A percentile compares a stretch with the other conserved stretches of the same genome.
These are phyloP conservation scores for Lophiotrema nucula DNA, from an alignment of 495 filamentous ascomycete genomes.

Conservation along the genomic window DNA sequence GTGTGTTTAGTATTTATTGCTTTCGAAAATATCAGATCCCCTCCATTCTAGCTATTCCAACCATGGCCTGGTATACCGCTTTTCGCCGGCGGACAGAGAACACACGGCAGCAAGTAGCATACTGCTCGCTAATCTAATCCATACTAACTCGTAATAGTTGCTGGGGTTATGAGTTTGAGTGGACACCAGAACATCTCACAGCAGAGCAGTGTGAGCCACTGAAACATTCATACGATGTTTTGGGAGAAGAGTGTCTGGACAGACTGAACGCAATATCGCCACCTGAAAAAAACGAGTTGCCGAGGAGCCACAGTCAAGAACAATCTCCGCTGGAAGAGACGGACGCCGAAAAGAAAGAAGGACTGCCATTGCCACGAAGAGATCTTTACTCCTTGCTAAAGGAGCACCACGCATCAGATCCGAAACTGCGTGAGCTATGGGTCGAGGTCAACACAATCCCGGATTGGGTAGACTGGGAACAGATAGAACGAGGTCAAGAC, in stretches of 20 bases:
- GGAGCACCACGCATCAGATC: constrained; percentile 56
- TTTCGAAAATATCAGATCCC: too few relatives aligned
- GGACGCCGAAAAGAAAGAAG: constrained; percentile 27
- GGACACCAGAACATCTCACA: constrained; percentile 65
- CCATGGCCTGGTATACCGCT: constrained; percentile 27
- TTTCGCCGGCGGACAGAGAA: constrained; percentile 39
- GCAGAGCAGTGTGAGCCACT: constrained; percentile 59
- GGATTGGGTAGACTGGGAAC: constrained; percentile 78
- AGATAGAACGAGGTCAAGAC: constrained; percentile 68
- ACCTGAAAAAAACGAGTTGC: constrained; percentile 36
- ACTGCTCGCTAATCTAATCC: background rate
- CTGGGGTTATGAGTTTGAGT: constrained; percentile 71
- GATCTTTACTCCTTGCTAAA: constrained; percentile 65
- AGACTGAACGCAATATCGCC: constrained; percentile 58
- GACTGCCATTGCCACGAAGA: constrained; percentile 29
- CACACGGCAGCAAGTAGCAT: constrained; percentile 35
- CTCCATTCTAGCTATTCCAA: too few relatives aligned
- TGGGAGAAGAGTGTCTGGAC: constrained; percentile 65
- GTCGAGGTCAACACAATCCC: constrained; percentile 66
- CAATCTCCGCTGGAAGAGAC: background rate
- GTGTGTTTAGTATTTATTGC: too few relatives aligned
- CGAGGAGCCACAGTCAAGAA: constrained; percentile 34
- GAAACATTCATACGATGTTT: constrained; percentile 63
- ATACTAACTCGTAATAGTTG: constrained; percentile 35
- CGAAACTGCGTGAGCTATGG: constrained; percentile 63